These are phyloP conservation scores for Chrysosporium keratinophilum DNA, from an alignment of 2,329 filamentous ascomycete genomes.

Conservation along the genomic window DNA sequence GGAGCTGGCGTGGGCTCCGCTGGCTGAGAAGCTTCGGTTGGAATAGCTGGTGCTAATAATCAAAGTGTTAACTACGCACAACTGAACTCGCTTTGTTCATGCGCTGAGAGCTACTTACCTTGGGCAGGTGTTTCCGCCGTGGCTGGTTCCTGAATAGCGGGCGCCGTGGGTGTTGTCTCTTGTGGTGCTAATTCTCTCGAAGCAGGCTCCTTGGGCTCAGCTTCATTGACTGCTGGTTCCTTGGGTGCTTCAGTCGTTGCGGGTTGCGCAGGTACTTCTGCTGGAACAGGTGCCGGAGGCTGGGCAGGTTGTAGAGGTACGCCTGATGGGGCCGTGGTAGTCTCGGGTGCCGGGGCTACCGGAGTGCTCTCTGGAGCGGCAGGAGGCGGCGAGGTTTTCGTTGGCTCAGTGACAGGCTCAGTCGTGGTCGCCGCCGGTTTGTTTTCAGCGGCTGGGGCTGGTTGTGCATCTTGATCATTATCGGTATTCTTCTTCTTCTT, in stretches of 20 bases:
- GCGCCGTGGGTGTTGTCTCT: not conserved
- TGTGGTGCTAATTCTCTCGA: not conserved
- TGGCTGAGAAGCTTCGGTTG: conserved; percentile 4
- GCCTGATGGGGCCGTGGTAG: conserved; percentile 11
- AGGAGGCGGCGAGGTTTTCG: conserved; percentile 12
- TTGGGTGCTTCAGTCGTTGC: not conserved
- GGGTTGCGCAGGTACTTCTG: not conserved
- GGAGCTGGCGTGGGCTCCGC: conserved; percentile 6
- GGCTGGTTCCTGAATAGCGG: not conserved
- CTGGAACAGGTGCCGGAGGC: conserved; percentile 5
- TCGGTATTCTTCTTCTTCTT: conserved; percentile 24
- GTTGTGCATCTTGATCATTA: conserved; percentile 8
- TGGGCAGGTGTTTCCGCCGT: not conserved
- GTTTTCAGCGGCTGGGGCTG: conserved; percentile 11
- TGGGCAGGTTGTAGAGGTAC: conserved; percentile 14
- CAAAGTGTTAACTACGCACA: no score
- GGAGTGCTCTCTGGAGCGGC: conserved; percentile 13
- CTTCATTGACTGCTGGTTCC: not conserved
- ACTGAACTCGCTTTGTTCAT: no score
- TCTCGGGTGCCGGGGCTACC: conserved; percentile 13
- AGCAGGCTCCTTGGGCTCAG: not conserved
- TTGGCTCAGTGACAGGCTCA: conserved; percentile 11
- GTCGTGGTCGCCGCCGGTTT: conserved; percentile 12
- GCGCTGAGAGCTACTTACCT: not conserved
- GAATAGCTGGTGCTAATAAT: not conserved